Base-by-base conservation (phyloP, 2,329 filamentous ascomycete genomes). In the Elsinoe arachidis region DNA sequence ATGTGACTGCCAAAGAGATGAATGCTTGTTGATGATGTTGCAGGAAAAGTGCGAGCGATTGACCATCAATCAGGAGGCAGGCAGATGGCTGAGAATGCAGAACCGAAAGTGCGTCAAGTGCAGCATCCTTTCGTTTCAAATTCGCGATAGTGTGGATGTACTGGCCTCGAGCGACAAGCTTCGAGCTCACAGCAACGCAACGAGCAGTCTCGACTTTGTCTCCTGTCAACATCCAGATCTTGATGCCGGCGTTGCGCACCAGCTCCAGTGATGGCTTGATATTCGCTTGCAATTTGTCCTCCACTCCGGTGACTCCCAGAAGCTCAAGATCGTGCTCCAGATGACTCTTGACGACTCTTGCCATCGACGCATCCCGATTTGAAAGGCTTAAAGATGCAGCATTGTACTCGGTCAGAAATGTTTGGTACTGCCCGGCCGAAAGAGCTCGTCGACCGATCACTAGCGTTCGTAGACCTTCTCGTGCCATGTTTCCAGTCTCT, bases 181-280 rank as follows among this genome's bases (percentile, higher is more conserved):
- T 96, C 30, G 92, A 91, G 67, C 88, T 95, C 43, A 99, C 87
- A 1, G 93, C 95, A 11, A 99, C 92, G 72, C 93, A 99, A 35
- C 93, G 85, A 14, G 93, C 93, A 12, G 93, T 99, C 73, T 99
- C 93, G 2, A 99, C 89, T 73, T 99, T 99, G 78, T 99, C 93
- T 47, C 93, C 93, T 0, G 93, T 99, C 69, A 99, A 78, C 93
- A 99, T 99, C 93, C 93, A 99, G 53, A 99, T 97, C 72, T 97
- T 97, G 74, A 99, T 93, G 23, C 93, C 93, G 0, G 93, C 93
- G 66, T 99, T 99, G 63, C 93, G 88, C 55, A 99, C 81, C 4
- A 99, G 82, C 71, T 99, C 95, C 5, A 99, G 79, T 0, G 90
- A 96, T 1, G 92, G 88, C 70, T 97, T 99, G 67, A 99, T 93